phyloP scores from a whole-genome alignment of 2,329 filamentous ascomycete species.

The Fusarium sp. region DNA sequence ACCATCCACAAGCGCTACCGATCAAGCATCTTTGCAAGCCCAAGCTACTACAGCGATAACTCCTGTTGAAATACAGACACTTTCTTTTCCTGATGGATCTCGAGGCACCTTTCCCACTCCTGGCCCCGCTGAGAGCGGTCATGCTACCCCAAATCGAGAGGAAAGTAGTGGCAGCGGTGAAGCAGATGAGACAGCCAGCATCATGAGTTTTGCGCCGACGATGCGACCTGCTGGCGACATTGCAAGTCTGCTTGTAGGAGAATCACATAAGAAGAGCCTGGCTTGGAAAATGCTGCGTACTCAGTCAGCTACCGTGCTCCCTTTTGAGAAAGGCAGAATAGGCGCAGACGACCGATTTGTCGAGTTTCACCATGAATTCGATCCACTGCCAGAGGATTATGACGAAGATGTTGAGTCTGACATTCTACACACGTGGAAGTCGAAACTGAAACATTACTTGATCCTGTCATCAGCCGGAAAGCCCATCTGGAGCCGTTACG shows the following conservation, averaged over 20 bases:
- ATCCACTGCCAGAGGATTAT: conserved; percentile 71
- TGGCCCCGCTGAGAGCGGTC: conserved; percentile 54
- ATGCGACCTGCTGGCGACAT: conserved; percentile 75
- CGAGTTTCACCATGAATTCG: conserved; percentile 82
- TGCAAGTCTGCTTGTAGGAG: conserved; percentile 83
- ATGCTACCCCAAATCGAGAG: conserved; percentile 52
- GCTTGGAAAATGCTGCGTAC: conserved; percentile 76
- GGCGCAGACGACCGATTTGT: conserved; percentile 65
- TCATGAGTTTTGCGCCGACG: conserved; percentile 74
- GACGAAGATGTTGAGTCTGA: conserved; percentile 59
- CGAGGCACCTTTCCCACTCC: conserved; percentile 69
- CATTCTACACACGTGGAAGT: conserved; percentile 81
- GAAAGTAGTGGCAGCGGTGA: conserved; percentile 56
- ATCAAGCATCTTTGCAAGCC: conserved; percentile 61
- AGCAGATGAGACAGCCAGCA: conserved; percentile 71
- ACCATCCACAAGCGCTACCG: conserved; percentile 52
- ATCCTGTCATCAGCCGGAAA: conserved; percentile 97
- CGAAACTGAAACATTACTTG: conserved; percentile 96
- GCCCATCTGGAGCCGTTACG: conserved; percentile 95
- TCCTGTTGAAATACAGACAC: conserved; percentile 80
- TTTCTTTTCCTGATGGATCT: conserved; percentile 77
- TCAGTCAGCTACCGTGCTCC: conserved; percentile 68
- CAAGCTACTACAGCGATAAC: conserved; percentile 88
- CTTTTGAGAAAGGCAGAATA: conserved; percentile 66
- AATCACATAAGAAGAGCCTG: conserved; percentile 72